Evolutionary conservation across 108 stramenopile genomes (phyloP).

Genomic region (Craspedostauros australis): DNA sequence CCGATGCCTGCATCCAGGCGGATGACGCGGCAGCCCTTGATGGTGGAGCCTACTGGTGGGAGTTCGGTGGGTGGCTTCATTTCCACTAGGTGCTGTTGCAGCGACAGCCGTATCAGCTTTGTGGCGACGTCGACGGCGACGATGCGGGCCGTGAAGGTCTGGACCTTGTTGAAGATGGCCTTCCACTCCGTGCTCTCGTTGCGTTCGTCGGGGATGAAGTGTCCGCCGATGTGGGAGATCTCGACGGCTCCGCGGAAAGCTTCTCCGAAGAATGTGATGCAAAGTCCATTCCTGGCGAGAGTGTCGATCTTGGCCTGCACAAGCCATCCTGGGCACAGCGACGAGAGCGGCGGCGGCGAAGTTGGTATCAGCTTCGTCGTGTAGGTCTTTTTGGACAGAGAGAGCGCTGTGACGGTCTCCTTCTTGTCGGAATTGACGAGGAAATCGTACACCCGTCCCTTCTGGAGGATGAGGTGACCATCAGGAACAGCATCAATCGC

Average conservation of each 20-base stretch:
- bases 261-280: constrained; percentile 59
- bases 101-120: constrained; percentile 72
- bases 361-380: constrained; percentile 2
- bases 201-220: constrained; percentile 19
- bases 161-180: constrained; percentile 27
- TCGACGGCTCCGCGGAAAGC: constrained; percentile 78
- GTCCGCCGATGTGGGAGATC: constrained; percentile 58
- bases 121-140: constrained; percentile 67
- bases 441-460: constrained; percentile 49
- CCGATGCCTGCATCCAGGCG: constrained; percentile 81
- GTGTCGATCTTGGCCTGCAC: constrained; percentile 60
- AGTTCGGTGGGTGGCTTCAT: constrained; percentile 5
- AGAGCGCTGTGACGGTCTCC: neutral
- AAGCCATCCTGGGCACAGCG: constrained; percentile 62
- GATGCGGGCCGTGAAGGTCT: constrained; percentile 63
- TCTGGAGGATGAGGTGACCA: constrained; percentile 26
- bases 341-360: constrained; percentile 28
- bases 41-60: constrained; percentile 46
- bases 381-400: constrained; percentile 11
- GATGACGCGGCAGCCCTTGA: constrained; percentile 64
- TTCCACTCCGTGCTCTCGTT: constrained; percentile 23
- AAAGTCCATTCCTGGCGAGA: constrained; percentile 73
- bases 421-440: constrained; percentile 8
- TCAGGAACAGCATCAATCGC: neutral
- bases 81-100: constrained; percentile 61